Evolutionary conservation across 208 protist genomes (phyloP).

Genomic region (Trypanosoma congolense): DNA sequence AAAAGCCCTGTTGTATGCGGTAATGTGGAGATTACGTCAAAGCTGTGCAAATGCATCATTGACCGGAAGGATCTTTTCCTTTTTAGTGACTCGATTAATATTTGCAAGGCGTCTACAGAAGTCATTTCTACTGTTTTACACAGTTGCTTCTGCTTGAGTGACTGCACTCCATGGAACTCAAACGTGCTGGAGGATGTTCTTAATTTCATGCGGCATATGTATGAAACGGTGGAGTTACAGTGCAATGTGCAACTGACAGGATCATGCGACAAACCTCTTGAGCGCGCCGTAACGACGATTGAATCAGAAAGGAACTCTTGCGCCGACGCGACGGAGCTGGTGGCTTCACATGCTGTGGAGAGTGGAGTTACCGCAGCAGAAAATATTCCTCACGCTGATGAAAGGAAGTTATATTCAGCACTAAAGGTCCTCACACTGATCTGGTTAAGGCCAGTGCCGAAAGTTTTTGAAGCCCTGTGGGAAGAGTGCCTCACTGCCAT

Average conservation of each 20-base stretch:
- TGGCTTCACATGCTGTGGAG: too few relatives aligned
- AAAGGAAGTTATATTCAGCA: too few relatives aligned
- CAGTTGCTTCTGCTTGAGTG: constrained; percentile 21
- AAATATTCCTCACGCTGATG: too few relatives aligned
- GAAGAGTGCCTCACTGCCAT: too few relatives aligned
- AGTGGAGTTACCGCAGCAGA: too few relatives aligned
- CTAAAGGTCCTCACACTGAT: constrained; percentile 16
- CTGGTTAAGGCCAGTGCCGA: too few relatives aligned
- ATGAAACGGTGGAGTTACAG: constrained; percentile 7
- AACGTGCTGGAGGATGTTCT: constrained; percentile 1
- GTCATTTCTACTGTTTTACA: constrained; percentile 24
- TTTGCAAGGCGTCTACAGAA: constrained; percentile 9
- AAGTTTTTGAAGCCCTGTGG: too few relatives aligned
- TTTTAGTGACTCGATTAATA: constrained; percentile 7
- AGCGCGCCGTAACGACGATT: too few relatives aligned
- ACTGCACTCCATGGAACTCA: constrained; percentile 7
- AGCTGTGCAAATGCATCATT: constrained; percentile 21
- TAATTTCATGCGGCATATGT: constrained; percentile 5
- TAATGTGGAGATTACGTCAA: constrained; percentile 23
- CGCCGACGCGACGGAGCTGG: too few relatives aligned
- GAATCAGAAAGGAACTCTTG: too few relatives aligned
- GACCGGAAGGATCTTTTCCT: constrained; percentile 22
- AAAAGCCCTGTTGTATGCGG: constrained; percentile 10
- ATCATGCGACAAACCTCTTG: too few relatives aligned
- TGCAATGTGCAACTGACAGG: too few relatives aligned